Conservation (phyloP, 73 alveolate species). For the Paraurostyla sp. region DNA sequence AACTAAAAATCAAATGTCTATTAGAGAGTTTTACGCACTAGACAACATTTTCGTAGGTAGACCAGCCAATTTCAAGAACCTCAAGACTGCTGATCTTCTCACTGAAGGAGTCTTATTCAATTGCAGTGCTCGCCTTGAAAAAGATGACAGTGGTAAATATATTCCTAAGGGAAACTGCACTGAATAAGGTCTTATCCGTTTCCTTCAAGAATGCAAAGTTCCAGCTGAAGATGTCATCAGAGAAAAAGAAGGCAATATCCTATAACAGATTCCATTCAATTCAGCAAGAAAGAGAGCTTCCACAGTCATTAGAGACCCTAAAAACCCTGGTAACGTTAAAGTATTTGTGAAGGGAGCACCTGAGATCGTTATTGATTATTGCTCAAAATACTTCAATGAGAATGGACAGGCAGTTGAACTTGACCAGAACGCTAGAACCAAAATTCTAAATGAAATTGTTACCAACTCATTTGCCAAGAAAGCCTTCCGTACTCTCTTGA, state of each 20-base stretch:
- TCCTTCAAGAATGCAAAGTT: not conserved
- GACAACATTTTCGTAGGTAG: slow-evolving; percentile 74
- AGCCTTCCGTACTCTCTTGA: slow-evolving; percentile 87
- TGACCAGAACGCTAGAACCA: slow-evolving; percentile 48
- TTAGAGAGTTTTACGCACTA: slow-evolving; percentile 78
- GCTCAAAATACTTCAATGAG: slow-evolving; percentile 78
- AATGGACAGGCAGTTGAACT: slow-evolving; percentile 77
- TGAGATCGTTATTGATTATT: slow-evolving; percentile 81
- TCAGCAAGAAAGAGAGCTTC: slow-evolving; percentile 92
- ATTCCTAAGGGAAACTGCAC: slow-evolving; percentile 80
- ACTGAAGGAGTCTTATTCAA: slow-evolving; percentile 50
- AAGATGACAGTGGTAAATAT: slow-evolving; percentile 70
- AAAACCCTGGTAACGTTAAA: not conserved
- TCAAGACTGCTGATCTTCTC: not conserved
- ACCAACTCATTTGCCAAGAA: slow-evolving; percentile 76
- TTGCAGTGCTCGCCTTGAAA: slow-evolving; percentile 65
- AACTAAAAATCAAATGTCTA: slow-evolving; percentile 93
- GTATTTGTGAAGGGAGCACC: slow-evolving; percentile 96
- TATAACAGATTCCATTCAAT: slow-evolving; percentile 82
- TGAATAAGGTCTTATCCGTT: slow-evolving; percentile 73
- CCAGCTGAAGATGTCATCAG: not conserved
- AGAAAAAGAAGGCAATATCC: slow-evolving; percentile 29
- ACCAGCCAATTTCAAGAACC: not conserved
- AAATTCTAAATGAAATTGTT: slow-evolving; percentile 73
- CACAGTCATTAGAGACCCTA: slow-evolving; percentile 74